These are phyloP conservation scores for Pseudonitzschia delicatissima DNA, from an alignment of 108 stramenopile genomes.

Conservation along the genomic window DNA sequence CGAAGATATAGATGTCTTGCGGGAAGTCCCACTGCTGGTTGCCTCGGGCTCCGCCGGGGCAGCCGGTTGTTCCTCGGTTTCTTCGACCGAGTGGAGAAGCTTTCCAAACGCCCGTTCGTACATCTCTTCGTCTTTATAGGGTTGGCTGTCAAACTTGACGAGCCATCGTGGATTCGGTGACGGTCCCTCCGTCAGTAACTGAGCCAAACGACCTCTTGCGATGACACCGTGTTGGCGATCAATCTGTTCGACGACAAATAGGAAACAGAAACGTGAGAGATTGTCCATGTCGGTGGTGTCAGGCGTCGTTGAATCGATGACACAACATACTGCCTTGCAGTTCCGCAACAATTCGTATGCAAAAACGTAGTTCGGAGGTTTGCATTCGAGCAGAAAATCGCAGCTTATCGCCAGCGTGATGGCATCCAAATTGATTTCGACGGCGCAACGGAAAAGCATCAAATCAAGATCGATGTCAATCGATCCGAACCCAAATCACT, in stretches of 20 bases:
- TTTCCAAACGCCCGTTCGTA: conserved; percentile 48
- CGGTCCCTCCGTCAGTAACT: conserved; percentile 35
- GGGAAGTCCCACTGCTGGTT: background rate
- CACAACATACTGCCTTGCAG: no score
- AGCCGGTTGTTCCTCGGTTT: conserved; percentile 17
- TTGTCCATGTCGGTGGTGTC: no score
- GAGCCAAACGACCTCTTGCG: conserved; percentile 32
- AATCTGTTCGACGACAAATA: conserved; percentile 24
- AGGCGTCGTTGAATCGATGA: no score
- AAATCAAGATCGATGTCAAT: conserved; percentile 1
- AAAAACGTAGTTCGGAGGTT: no score
- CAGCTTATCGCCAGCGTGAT: no score
- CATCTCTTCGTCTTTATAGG: conserved; percentile 51
- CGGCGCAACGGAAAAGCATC: no score
- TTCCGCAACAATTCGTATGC: no score
- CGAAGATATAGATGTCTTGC: background rate
- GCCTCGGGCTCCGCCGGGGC: background rate
- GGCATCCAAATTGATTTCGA: no score
- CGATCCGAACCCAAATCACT: conserved; percentile 6
- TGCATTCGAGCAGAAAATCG: no score
- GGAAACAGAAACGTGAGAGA: background rate
- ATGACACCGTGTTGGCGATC: conserved; percentile 18
- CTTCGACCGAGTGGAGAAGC: conserved; percentile 11
- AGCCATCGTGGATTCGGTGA: conserved; percentile 51
- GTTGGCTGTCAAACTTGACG: conserved; percentile 36